Evolutionary conservation across 2,329 filamentous ascomycete genomes (phyloP).

Genomic region (Alternaria angustiovoidea): DNA sequence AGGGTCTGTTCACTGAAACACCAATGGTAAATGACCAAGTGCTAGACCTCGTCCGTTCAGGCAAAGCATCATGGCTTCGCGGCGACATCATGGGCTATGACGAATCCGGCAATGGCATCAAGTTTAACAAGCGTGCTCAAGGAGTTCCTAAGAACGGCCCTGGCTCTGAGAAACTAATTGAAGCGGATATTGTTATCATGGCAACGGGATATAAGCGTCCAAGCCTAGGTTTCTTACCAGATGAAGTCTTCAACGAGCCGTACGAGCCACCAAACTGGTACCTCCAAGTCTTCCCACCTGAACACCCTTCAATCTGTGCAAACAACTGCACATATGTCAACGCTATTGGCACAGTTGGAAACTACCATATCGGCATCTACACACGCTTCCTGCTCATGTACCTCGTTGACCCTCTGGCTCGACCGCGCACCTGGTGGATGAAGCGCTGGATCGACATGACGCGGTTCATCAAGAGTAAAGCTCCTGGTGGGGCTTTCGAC

Average conservation of each 20-base stretch:
- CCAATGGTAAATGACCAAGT: slow-evolving; percentile 89
- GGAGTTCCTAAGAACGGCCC: slow-evolving; percentile 80
- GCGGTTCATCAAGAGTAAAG: slow-evolving; percentile 70
- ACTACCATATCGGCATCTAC: slow-evolving; percentile 91
- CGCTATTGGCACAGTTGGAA: slow-evolving; percentile 82
- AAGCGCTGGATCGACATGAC: slow-evolving; percentile 88
- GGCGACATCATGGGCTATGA: slow-evolving; percentile 77
- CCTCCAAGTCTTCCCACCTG: slow-evolving; percentile 82
- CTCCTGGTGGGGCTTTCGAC: slow-evolving; percentile 77
- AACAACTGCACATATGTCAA: slow-evolving; percentile 87
- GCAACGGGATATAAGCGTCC: slow-evolving; percentile 84
- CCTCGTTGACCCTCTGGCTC: slow-evolving; percentile 77
- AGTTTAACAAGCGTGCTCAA: slow-evolving; percentile 74
- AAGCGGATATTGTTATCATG: slow-evolving; percentile 81
- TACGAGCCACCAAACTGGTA: slow-evolving; percentile 89
- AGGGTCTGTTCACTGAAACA: slow-evolving; percentile 82
- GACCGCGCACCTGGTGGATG: slow-evolving; percentile 78
- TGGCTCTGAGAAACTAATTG: slow-evolving; percentile 70
- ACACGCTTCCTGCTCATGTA: slow-evolving; percentile 88
- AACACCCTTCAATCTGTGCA: slow-evolving; percentile 75
- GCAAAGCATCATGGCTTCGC: slow-evolving; percentile 79
- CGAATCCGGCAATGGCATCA: slow-evolving; percentile 69
- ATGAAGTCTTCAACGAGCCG: slow-evolving; percentile 74
- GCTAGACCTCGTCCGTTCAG: slow-evolving; percentile 75
- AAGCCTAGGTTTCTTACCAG: slow-evolving; percentile 74